A percentile compares a stretch with the other conserved stretches of the same genome.
phyloP scores from a whole-genome alignment of 1,284 basidiomycete genomes.

The Taiwanofungus camphoratus region DNA sequence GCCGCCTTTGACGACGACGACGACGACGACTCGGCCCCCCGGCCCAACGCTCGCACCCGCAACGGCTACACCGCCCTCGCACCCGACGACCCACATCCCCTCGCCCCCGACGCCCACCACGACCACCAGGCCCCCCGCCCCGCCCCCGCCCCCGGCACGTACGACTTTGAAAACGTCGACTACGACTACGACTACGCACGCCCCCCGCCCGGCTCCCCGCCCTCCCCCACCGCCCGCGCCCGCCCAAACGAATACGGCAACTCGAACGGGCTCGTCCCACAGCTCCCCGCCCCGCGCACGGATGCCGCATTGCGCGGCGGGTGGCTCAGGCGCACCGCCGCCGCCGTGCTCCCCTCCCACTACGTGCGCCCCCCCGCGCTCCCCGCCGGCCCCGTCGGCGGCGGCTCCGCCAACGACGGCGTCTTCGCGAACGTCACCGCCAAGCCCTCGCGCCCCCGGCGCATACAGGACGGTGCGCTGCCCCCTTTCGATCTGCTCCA shows the following conservation, averaged over 20 bases:
- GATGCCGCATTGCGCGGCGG: constrained; percentile 32
- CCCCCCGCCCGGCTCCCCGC: constrained; percentile 84
- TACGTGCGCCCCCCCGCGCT: constrained; percentile 45
- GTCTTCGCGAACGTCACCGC: constrained; percentile 96
- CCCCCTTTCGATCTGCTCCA: neutral
- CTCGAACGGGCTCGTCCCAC: constrained; percentile 74
- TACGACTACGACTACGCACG: constrained; percentile 73
- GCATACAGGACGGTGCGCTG: constrained; percentile 56
- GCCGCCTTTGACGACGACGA: constrained; percentile 74
- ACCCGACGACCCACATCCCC: constrained; percentile 45
- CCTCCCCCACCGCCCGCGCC: constrained; percentile 54
- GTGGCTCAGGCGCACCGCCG: constrained; percentile 56
- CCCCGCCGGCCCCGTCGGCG: constrained; percentile 51
- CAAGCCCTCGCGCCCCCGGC: constrained; percentile 67
- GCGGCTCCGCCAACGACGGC: constrained; percentile 83
- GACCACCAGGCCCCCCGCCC: constrained; percentile 17
- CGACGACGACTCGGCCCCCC: constrained; percentile 48
- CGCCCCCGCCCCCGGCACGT: constrained; percentile 40
- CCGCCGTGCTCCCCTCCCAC: constrained; percentile 49
- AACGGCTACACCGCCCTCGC: constrained; percentile 36
- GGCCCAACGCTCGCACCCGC: constrained; percentile 39
- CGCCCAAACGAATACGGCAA: constrained; percentile 73
- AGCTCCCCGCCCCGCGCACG: constrained; percentile 34
- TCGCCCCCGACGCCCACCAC: constrained; percentile 20
- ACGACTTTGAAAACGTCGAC: constrained; percentile 79